Evolutionary conservation across 1,139 yeast genomes (phyloP).

Genomic region (Geotrichum carabidarum): DNA sequence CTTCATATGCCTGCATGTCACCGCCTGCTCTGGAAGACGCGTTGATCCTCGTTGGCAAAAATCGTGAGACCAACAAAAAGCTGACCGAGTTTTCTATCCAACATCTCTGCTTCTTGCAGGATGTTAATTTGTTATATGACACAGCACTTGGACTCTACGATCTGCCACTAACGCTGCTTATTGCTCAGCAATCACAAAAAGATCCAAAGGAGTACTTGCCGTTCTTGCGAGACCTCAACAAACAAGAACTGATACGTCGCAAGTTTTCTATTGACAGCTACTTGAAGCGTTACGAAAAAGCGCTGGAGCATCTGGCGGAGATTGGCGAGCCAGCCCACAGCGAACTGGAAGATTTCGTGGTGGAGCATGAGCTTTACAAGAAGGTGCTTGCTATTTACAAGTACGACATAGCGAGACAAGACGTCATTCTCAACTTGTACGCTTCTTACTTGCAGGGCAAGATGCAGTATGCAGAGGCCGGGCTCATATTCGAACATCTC

Average conservation of each 20-base stretch:
- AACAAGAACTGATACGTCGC: conserved; percentile 60
- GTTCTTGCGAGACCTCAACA: conserved; percentile 73
- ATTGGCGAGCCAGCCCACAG: conserved; percentile 43
- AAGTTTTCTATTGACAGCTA: conserved; percentile 76
- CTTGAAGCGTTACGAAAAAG: conserved; percentile 62
- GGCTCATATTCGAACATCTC: conserved; percentile 67
- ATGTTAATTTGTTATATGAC: conserved; percentile 74
- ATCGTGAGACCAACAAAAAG: conserved; percentile 31
- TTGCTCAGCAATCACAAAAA: conserved; percentile 95
- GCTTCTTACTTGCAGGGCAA: conserved; percentile 59
- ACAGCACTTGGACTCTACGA: conserved; percentile 81
- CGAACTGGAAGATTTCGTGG: conserved; percentile 67
- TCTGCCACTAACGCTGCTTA: conserved; percentile 67
- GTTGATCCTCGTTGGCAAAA: conserved; percentile 52
- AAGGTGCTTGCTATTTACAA: conserved; percentile 61
- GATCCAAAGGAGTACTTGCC: conserved; percentile 97
- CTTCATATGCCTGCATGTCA: conserved; percentile 86
- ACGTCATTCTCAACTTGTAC: conserved; percentile 52
- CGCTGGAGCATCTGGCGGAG: conserved; percentile 60
- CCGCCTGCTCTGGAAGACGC: conserved; percentile 85
- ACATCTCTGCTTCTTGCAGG: conserved; percentile 86
- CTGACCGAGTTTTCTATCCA: conserved; percentile 56
- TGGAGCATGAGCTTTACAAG: conserved; percentile 67
- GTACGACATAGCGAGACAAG: conserved; percentile 49
- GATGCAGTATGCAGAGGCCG: conserved; percentile 59